Percentiles rank a stretch among this genome's conserved stretches.
phyloP scores from a whole-genome alignment of 345 rosid species.

The Microthlaspi erraticum region DNA sequence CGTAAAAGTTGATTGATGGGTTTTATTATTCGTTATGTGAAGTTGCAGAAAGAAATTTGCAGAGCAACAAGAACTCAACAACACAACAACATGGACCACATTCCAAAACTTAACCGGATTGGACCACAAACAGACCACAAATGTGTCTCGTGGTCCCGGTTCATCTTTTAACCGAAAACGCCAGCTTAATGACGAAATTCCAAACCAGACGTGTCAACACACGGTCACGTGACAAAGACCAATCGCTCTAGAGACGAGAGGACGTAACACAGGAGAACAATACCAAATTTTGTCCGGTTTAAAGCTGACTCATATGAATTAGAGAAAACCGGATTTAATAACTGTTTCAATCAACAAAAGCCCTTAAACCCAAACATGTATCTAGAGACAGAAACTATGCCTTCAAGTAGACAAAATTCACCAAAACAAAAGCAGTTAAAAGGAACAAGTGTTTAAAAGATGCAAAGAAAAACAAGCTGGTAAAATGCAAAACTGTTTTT shows the following conservation, averaged over 20 bases:
- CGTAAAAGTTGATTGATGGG: constrained; percentile 29
- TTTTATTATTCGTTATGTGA: constrained; percentile 34
- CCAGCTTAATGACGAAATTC: constrained; percentile 27
- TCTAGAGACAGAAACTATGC: constrained; percentile 20
- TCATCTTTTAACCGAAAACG: constrained; percentile 33
- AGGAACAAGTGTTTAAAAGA: constrained; percentile 8
- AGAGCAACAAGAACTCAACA: too few species aligned
- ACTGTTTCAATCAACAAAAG: background rate
- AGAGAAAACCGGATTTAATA: too few species aligned
- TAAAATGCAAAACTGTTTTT: constrained; percentile 29
- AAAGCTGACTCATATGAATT: background rate
- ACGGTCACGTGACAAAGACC: constrained; percentile 37
- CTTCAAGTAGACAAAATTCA: constrained; percentile 34
- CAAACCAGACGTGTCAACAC: constrained; percentile 21
- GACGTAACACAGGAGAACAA: constrained; percentile 12
- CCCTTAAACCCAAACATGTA: constrained; percentile 13
- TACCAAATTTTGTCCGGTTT: constrained; percentile 11
- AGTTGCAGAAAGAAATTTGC: constrained; percentile 31
- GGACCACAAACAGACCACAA: constrained; percentile 69
- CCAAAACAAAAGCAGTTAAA: constrained; percentile 7
- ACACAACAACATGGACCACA: constrained; percentile 33
- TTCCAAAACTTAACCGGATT: constrained; percentile 33
- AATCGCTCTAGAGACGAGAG: constrained; percentile 18
- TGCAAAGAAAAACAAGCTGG: constrained; percentile 25
- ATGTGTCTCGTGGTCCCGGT: constrained; percentile 32